Evolutionary conservation across 768 basidiomycete species (phyloP), one percentile per base, ranked within the genome.

Genomic region (Lactarius sp.): DNA sequence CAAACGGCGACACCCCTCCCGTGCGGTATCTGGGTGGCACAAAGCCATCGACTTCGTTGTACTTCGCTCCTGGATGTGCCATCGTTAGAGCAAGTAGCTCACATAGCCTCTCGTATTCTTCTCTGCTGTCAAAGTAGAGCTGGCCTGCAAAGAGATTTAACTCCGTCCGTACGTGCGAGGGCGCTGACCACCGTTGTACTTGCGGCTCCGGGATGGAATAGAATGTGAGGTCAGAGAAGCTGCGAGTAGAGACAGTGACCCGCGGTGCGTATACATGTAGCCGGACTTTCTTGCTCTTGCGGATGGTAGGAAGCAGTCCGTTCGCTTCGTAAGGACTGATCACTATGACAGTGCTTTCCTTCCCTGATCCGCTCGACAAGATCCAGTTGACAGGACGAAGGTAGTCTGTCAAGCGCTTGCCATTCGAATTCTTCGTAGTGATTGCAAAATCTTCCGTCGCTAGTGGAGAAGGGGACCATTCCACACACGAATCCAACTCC

Each of bases 21-120:
- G 58, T 59, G 16, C 58, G 58, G 27, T 59, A 46, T 18, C 20
- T n/a, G 7, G 58, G 49, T 20, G 47, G 47, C 37, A 59, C 58
- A 36, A 59, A 59, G 27, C 58, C 58, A 33, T 59, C 58, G 1
- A 59, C 33, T 31, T 59, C 58, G 13, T 2, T 33, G 37, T 34
- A 39, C 33, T 51, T 8, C 4, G 49, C 20, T 1, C 41, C 41
- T 13, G 12, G 41, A 51, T 59, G 58, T 41, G 58, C 58, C 49
- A 52, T 31, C 2, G 16, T 39, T 9, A 59, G 37, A 14, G 58
- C 58, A 18, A 59, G 50, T 36, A 59, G 27, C 39, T 31, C 49
- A 18, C 58, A 59, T 3, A 59, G 4, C 49, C 49, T 59, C 39
- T 33, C 10, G 10, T 59, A 59, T 20, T 59, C 58, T 39, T 37